These are phyloP conservation scores for Suhomyces taliae DNA, from an alignment of 1,139 yeast species.

Conservation along the genomic window DNA sequence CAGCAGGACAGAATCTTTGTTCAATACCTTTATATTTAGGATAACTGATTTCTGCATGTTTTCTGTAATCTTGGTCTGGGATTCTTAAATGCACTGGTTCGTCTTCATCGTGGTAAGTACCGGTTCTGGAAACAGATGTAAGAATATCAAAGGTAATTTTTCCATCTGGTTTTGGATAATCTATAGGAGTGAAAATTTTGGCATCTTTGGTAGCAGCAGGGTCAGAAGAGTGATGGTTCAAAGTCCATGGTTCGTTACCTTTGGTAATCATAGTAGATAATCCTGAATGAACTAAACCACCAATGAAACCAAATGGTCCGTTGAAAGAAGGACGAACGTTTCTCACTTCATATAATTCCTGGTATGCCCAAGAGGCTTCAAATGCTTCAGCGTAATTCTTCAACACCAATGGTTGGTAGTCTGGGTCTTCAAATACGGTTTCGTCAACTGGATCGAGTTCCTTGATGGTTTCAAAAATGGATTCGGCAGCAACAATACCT, in stretches of 20 bases:
- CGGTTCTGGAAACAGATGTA: conserved; percentile 93
- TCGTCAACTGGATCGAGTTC: conserved; percentile 51
- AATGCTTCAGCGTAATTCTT: conserved; percentile 61
- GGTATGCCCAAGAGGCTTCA: conserved; percentile 78
- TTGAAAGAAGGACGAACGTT: conserved; percentile 91
- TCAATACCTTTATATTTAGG: conserved; percentile 85
- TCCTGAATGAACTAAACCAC: conserved; percentile 85
- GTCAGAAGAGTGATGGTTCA: conserved; percentile 70
- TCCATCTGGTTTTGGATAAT: conserved; percentile 94
- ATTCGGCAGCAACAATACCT: conserved; percentile 93
- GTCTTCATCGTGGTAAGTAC: conserved; percentile 93
- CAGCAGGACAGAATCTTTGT: conserved; percentile 94
- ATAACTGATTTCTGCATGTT: conserved; percentile 68
- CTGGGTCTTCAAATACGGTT: conserved; percentile 37
- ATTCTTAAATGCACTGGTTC: conserved; percentile 86
- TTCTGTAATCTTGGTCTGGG: conserved; percentile 65
- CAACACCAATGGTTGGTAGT: conserved; percentile 50
- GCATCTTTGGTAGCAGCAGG: conserved; percentile 72
- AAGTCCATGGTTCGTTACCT: conserved; percentile 88
- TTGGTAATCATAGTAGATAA: conserved; percentile 73
- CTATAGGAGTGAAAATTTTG: conserved; percentile 61
- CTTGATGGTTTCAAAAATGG: conserved; percentile 60
- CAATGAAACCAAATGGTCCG: conserved; percentile 65
- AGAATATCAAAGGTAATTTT: conserved; percentile 83
- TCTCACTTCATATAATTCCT: conserved; percentile 79